These are phyloP conservation scores for Deinandra increscens DNA, from an alignment of 129 eudicot species.

Conservation along the genomic window DNA sequence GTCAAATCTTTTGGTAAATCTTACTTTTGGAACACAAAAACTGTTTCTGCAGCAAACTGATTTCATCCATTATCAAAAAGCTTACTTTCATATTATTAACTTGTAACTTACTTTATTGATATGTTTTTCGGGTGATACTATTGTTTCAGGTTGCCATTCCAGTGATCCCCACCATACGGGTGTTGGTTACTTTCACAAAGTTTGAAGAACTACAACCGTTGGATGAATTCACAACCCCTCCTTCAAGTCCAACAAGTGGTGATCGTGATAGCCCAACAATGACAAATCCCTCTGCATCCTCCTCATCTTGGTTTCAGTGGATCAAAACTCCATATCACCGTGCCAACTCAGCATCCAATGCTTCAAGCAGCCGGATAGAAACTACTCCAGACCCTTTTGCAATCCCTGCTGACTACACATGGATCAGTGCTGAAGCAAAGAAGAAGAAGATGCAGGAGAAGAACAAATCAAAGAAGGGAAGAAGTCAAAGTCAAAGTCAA, in stretches of 20 bases:
- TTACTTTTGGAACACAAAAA: background rate
- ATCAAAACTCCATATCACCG: slow-evolving; percentile 80
- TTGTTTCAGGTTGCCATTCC: slow-evolving; percentile 84
- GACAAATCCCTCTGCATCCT: slow-evolving; percentile 33
- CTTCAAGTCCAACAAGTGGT: slow-evolving; percentile 75
- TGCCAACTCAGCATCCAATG: slow-evolving; percentile 45
- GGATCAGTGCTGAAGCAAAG: slow-evolving; percentile 91
- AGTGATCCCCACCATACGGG: slow-evolving; percentile 86
- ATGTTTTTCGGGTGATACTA: background rate
- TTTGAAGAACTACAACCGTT: slow-evolving; percentile 79
- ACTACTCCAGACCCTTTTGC: slow-evolving; percentile 73
- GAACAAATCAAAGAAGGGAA: slow-evolving; percentile 71
- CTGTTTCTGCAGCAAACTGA: background rate
- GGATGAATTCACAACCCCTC: slow-evolving; percentile 94
- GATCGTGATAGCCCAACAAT: slow-evolving; percentile 53
- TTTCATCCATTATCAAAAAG: background rate
- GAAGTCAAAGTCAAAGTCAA: slow-evolving; percentile 41
- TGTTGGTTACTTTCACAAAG: slow-evolving; percentile 86
- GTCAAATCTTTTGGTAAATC: background rate
- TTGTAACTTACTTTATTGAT: slow-evolving; percentile 11
- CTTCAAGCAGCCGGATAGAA: slow-evolving; percentile 59
- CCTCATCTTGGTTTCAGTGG: slow-evolving; percentile 94
- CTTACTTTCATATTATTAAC: background rate
- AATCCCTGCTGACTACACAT: slow-evolving; percentile 72
- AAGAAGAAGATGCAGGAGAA: slow-evolving; percentile 92